Evolutionary conservation across 2,329 filamentous ascomycete species (phyloP).

Genomic region (Diaporthe citri): DNA sequence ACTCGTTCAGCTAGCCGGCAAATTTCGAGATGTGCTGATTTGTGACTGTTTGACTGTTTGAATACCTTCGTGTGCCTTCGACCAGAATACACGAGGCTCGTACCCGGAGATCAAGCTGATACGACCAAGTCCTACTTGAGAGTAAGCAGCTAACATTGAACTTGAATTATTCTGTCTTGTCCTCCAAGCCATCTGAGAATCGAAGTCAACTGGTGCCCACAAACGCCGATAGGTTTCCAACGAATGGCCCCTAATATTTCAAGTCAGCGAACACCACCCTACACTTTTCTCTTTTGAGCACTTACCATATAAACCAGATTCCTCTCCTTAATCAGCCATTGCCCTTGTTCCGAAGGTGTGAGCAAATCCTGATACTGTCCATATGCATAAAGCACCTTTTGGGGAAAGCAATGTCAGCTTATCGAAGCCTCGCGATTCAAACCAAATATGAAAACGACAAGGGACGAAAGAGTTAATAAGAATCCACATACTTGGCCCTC

Average conservation of each 20-base stretch:
- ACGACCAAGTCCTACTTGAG: not conserved
- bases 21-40: not conserved
- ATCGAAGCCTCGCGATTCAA: not conserved
- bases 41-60: not conserved
- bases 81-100: not conserved
- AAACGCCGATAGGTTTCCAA: not conserved
- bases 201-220: not conserved
- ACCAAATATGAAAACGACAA: not conserved
- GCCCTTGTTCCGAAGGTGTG: not conserved
- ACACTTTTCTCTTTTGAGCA: not conserved
- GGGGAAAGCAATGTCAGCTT: not conserved
- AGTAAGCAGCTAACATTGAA: not conserved
- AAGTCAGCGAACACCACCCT: not conserved
- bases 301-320: conserved; percentile 5
- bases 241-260: not conserved
- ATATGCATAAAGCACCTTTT: not conserved
- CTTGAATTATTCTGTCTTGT: not conserved
- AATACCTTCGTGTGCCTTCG: not conserved
- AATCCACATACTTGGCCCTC: not conserved
- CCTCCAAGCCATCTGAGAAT: not conserved
- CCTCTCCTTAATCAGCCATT: not conserved
- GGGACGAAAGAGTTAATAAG: not conserved
- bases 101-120: not conserved
- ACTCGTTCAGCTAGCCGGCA: not conserved
- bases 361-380: conserved; percentile 12